A percentile compares a stretch with the other conserved stretches of the same genome.
phyloP scores from a whole-genome alignment of 2,329 filamentous ascomycete genomes.

The Leptoxyphium fumago region DNA sequence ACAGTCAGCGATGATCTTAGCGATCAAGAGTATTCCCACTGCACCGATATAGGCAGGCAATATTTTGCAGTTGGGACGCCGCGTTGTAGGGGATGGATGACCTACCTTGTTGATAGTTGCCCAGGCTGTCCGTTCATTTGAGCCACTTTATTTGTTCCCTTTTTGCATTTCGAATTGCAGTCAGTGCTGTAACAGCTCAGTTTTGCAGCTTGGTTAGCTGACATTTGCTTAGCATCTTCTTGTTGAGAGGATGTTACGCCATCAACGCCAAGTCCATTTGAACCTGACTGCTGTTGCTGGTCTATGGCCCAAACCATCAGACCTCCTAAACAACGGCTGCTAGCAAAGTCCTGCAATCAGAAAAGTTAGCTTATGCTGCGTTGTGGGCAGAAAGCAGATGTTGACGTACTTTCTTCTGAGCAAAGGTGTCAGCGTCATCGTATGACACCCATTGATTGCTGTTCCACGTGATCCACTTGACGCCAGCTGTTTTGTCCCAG shows the following conservation, averaged over 20 bases:
- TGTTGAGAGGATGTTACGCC: no score
- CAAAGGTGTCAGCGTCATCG: constrained; percentile 23
- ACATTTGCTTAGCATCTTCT: constrained; percentile 6
- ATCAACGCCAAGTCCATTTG: no score
- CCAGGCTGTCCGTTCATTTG: constrained; percentile 18
- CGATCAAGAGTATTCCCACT: no score
- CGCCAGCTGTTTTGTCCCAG: constrained; percentile 6
- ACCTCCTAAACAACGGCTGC: constrained; percentile 16
- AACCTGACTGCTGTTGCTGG: constrained; percentile 4
- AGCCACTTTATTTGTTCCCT: constrained; percentile 14
- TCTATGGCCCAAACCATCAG: constrained; percentile 14
- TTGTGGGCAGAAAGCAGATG: no score
- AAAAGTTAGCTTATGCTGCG: no score
- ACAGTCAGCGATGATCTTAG: no score
- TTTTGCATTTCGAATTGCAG: constrained; percentile 14
- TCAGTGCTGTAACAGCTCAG: constrained; percentile 12
- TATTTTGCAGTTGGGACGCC: no score
- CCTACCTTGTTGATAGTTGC: background rate
- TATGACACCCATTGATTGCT: constrained; percentile 25
- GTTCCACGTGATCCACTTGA: constrained; percentile 20
- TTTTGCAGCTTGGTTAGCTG: constrained; percentile 7
- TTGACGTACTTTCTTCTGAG: no score
- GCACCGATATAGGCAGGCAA: no score
- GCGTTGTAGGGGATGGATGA: no score
- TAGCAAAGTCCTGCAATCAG: constrained; percentile 18